phyloP scores from a whole-genome alignment of 2,329 filamentous ascomycete genomes.

The Gnomoniopsis smithogilvyi region DNA sequence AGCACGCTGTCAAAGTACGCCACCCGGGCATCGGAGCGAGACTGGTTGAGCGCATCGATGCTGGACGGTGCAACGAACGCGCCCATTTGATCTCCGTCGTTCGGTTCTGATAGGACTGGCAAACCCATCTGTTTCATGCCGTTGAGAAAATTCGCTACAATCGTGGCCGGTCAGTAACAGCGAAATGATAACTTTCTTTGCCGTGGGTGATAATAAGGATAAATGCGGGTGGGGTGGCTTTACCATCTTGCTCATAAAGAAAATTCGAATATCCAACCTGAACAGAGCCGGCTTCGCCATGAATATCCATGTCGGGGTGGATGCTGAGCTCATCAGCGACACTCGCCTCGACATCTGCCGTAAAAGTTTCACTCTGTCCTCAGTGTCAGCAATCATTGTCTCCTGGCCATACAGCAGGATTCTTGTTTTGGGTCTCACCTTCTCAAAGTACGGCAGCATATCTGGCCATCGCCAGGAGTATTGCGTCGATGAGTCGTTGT shows the following conservation, averaged over 20 bases:
- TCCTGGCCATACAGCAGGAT: neutral
- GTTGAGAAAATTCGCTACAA: conserved; percentile 33
- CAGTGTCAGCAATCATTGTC: neutral
- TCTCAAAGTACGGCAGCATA: conserved; percentile 47
- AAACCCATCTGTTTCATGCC: conserved; percentile 36
- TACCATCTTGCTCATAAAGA: conserved; percentile 38
- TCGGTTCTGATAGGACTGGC: conserved; percentile 31
- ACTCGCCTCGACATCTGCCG: conserved; percentile 21
- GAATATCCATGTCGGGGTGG: conserved; percentile 24
- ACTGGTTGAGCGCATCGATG: conserved; percentile 36
- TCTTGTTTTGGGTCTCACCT: conserved; percentile 28
- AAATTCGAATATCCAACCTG: conserved; percentile 36
- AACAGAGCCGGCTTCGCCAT: conserved; percentile 34
- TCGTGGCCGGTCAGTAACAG: conserved; percentile 12
- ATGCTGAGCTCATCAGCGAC: conserved; percentile 24
- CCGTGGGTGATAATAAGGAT: neutral
- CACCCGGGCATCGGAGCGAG: conserved; percentile 36
- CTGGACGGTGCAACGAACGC: conserved; percentile 35
- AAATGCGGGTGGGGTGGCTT: conserved; percentile 8
- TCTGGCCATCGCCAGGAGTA: conserved; percentile 37
- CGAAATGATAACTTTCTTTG: neutral
- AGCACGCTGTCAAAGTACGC: conserved; percentile 36
- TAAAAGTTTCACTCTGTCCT: conserved; percentile 35
- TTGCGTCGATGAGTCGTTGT: conserved; percentile 28
- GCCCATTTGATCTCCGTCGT: conserved; percentile 34